Base-by-base conservation (phyloP, 2,329 filamentous ascomycete genomes). In the Diaporthe ampelina region DNA sequence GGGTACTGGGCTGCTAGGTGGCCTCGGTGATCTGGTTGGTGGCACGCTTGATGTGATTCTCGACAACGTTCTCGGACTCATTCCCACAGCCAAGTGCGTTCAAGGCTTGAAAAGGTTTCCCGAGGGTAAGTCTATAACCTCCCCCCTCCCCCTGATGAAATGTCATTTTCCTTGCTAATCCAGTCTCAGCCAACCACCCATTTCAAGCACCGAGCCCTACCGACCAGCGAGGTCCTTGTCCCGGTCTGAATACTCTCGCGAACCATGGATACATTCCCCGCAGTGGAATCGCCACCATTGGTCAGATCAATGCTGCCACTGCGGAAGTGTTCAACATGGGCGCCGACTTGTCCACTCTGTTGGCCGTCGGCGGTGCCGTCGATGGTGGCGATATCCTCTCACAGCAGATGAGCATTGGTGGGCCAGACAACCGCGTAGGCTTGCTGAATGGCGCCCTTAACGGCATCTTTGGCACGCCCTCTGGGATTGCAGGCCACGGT, bases 261-360 rank as follows among this genome's bases (percentile, higher is more conserved):
- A 84, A 84, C 70, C 83, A 84, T 70, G 83, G 82, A 3, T 84
- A 84, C 50, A 76, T 83, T n/a, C 78, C 78, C 26, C 78, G 80
- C 10, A 76, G 50, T 17, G 75, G 75, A 6, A 76, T 76, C n/a
- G 75, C 67, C 32, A 76, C 58, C 40, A 61, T 76, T 15, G 73
- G 75, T 10, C 63, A 76, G 50, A 73, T 76, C 11, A 75, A 75
- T 57, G 70, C 70, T 54, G 75, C 63, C 17, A 76, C 75, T 11
- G 73, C 73, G 1, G 50, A 29, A 32, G 70, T 76, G 17, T 76
- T 76, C 52, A 76, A 76, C 9, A 73, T 75, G 75, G 73, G 70
- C 21, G 73, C 65, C 45, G 75, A 76, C 45, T 59, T 76, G 1
- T 68, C 73, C 19, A 67, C 69, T 26, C 52, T 76, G 32, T 37